These are phyloP conservation scores for Penicillium sp. DNA, from an alignment of 2,329 filamentous ascomycete species.

Conservation along the genomic window DNA sequence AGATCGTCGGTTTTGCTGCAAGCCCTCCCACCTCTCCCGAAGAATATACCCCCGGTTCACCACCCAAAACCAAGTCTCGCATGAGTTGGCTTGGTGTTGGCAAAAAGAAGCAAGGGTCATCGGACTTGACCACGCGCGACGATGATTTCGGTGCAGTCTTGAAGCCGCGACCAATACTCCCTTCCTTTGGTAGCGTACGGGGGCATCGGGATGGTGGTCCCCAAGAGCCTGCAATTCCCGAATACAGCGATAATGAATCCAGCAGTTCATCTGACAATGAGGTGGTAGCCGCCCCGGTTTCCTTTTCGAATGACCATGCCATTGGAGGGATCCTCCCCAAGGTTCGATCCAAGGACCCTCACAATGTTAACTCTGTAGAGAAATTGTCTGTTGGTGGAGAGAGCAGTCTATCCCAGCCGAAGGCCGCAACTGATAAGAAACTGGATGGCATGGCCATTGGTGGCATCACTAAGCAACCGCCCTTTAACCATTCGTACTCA, in stretches of 20 bases:
- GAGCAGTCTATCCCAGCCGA: background rate
- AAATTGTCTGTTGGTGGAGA: conserved; percentile 12
- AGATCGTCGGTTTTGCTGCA: conserved; percentile 48
- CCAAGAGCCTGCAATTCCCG: conserved; percentile 15
- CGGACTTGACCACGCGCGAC: conserved; percentile 33
- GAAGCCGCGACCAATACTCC: conserved; percentile 59
- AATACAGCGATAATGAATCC: conserved; percentile 34
- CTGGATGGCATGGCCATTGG: conserved; percentile 5
- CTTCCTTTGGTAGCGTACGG: conserved; percentile 64
- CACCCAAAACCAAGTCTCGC: conserved; percentile 31
- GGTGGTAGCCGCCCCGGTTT: conserved; percentile 29
- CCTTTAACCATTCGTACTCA: conserved; percentile 9
- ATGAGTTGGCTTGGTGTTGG: conserved; percentile 38
- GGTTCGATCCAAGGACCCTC: conserved; percentile 16
- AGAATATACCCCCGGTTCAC: conserved; percentile 36
- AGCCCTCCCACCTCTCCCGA: conserved; percentile 44
- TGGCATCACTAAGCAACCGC: conserved; percentile 5
- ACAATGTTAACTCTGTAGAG: conserved; percentile 11
- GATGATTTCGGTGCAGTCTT: conserved; percentile 58
- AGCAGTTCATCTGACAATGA: conserved; percentile 48
- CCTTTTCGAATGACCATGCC: conserved; percentile 53
- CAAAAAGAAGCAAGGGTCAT: conserved; percentile 31
- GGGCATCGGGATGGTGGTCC: conserved; percentile 40
- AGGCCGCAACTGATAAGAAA: background rate
- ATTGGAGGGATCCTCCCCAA: conserved; percentile 53